These are phyloP conservation scores for Chlorella sp. DNA, from an alignment of 139 green algal genomes.

Conservation along the genomic window DNA sequence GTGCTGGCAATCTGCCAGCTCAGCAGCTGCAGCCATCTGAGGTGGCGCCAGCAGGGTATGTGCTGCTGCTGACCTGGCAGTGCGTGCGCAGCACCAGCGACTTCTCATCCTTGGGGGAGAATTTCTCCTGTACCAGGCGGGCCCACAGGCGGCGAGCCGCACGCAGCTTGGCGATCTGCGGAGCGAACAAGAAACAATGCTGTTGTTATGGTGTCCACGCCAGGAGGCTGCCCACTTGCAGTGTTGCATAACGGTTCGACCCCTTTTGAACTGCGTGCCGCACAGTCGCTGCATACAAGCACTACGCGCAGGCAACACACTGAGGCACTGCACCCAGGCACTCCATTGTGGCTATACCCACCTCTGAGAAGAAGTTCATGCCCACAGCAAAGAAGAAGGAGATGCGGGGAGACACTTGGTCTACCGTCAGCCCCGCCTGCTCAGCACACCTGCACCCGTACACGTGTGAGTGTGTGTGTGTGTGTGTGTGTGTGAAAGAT, in stretches of 20 bases:
- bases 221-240: no score
- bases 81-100: conserved; percentile 72
- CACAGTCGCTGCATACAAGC: no score
- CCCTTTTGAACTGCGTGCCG: no score
- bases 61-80: conserved; percentile 42
- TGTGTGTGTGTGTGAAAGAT: background rate
- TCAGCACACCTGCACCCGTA: conserved; percentile 5
- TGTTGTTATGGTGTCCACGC: no score
- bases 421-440: conserved; percentile 62
- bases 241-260: no score
- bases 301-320: no score
- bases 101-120: conserved; percentile 52
- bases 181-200: no score
- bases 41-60: background rate
- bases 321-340: no score
- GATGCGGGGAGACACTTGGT: conserved; percentile 57
- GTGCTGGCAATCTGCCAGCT: background rate
- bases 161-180: conserved; percentile 68
- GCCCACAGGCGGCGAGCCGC: conserved; percentile 73
- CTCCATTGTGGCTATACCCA: background rate
- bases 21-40: background rate
- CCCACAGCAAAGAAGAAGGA: conserved; percentile 75
- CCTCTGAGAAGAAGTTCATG: conserved; percentile 77
- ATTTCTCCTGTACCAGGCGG: conserved; percentile 62
- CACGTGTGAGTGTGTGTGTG: background rate